Base-by-base conservation (phyloP, 2,329 filamentous ascomycete species). In the Aspergillus udagawae region DNA sequence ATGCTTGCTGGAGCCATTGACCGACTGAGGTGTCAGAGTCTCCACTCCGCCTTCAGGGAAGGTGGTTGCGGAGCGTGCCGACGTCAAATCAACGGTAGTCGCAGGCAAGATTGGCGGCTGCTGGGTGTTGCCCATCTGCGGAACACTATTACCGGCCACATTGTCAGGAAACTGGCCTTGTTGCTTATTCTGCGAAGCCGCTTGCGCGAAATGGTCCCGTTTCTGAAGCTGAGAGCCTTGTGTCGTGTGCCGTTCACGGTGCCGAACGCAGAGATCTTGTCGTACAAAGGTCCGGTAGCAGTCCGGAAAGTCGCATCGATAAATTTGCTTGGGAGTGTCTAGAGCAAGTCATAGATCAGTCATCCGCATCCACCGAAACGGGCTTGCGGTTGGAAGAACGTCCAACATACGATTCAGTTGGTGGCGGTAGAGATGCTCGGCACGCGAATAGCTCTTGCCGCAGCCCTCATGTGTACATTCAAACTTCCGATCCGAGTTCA, bases 291-390 rank as follows among this genome's bases (percentile, higher is more conserved):
- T 88, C 52, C 93, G 88, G 59, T 87, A 86, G 75, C 94, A 99
- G 69, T 92, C 91, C 21, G 91, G 90, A 67, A 92, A 96, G 70
- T 95, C 91, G 79, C 94, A 97, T 69, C 86, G 86, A 72, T 96
- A 97, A 55, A 96, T 96, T 71, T 95, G 91, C 76, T 97, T 97
- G 20, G 93, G 93, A 56, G 90, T 89, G 76, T 97, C 89, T 91
- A 67, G 53, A 52, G 49, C 10, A 44, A 14, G 54, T 61, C 27
- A 53, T 54, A 67, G 60, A 59, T 57, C 41, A 58, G 57, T 53
- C 42, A 21, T 23, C 4, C 42, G 25, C 17, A 27, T 45, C 38
- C 25, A 25, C 41, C 10, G 28, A 27, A 17, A 45, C 27, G 17
- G 56, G 57, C 58, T 52, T 57, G 21, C 41, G 48, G 23, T 25